Conservation (phyloP, 805 yeast genomes). For the Saccharomycopsis javanensis region DNA sequence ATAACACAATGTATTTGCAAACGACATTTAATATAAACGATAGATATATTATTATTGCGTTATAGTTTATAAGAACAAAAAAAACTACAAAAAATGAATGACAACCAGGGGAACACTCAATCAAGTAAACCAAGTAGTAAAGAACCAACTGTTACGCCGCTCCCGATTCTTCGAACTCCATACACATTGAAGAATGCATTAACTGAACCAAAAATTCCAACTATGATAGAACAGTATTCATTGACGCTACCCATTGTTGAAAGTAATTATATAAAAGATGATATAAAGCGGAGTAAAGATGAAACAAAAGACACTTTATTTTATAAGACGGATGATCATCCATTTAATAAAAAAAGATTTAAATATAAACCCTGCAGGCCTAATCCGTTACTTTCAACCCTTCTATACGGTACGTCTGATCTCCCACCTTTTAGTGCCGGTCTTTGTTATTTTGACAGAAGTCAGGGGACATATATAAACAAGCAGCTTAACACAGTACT, state of each 20-base stretch:
- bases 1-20: too few relatives aligned
- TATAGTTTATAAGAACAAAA: not conserved
- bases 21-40: too few relatives aligned
- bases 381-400: constrained; percentile 44
- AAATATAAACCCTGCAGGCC: constrained; percentile 74
- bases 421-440: constrained; percentile 54
- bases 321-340: constrained; percentile 60
- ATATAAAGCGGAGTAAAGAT: not conserved
- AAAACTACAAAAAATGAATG: not conserved
- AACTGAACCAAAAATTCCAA: constrained; percentile 4
- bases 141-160: not conserved
- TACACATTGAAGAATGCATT: constrained; percentile 14
- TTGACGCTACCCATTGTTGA: not conserved
- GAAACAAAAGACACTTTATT: constrained; percentile 22
- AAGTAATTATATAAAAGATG: not conserved
- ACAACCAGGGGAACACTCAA: not conserved
- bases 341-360: constrained; percentile 70
- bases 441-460: constrained; percentile 58
- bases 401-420: constrained; percentile 64
- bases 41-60: not conserved
- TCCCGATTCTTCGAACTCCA: constrained; percentile 14
- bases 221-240: not conserved
- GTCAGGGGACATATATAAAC: constrained; percentile 43
- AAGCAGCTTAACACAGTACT: constrained; percentile 38
- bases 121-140: not conserved